phyloP scores from a whole-genome alignment of 139 green algal genomes.

The Tetraselmis chui region DNA sequence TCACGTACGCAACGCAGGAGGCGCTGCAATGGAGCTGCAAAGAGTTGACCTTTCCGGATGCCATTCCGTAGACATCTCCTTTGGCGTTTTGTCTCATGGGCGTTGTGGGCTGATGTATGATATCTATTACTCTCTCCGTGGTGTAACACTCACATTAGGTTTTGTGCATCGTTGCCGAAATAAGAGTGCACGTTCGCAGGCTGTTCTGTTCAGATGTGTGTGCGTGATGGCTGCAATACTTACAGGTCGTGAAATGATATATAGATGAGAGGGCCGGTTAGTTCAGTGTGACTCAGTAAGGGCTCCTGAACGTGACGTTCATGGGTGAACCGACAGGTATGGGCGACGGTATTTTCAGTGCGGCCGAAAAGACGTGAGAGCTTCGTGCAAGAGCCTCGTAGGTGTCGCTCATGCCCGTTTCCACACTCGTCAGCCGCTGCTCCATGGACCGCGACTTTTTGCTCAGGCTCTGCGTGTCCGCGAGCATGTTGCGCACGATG shows the following conservation, averaged over 20 bases:
- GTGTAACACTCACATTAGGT: no score
- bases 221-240: not conserved
- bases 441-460: not conserved
- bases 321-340: not conserved
- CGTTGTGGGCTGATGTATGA: no score
- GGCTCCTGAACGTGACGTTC: not conserved
- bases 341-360: not conserved
- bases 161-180: no score
- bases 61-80: no score
- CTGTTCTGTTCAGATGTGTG: not conserved
- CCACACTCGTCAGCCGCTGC: not conserved
- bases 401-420: not conserved
- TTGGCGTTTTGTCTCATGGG: no score
- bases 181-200: no score
- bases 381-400: not conserved
- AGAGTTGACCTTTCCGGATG: not conserved
- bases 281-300: no score
- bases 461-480: not conserved
- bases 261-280: no score
- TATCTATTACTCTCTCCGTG: no score
- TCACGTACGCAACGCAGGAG: not conserved
- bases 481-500: not conserved
- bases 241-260: no score
- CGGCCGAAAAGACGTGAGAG: not conserved
- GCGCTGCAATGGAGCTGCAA: not conserved